Evolutionary conservation across 805 yeast species (phyloP).

Genomic region (Starmerella vitae): DNA sequence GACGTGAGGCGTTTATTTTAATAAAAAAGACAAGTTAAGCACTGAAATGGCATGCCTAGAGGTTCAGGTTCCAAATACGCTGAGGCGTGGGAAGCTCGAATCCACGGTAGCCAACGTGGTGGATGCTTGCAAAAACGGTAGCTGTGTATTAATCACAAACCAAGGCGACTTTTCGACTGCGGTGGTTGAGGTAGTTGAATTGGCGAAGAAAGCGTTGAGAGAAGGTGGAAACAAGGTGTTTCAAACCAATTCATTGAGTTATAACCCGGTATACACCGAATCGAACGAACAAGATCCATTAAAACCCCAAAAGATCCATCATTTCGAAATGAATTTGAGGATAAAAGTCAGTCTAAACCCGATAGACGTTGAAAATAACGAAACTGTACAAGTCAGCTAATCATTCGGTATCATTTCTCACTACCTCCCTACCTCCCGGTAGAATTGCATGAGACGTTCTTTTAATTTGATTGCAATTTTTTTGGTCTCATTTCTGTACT

Average conservation of each 20-base stretch:
- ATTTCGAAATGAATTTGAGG: constrained; percentile 1
- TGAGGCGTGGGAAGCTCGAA: constrained; percentile 2
- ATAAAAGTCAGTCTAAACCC: constrained; percentile 6
- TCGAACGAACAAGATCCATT: constrained; percentile 4
- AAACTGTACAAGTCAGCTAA: constrained; percentile 5
- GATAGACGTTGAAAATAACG: background rate
- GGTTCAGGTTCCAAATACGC: constrained; percentile 5
- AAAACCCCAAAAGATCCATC: constrained; percentile 10
- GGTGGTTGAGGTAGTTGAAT: constrained; percentile 6
- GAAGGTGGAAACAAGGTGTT: background rate
- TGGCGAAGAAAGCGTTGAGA: constrained; percentile 4
- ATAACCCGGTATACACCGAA: constrained; percentile 2
- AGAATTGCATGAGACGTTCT: too few species aligned
- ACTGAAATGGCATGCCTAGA: background rate
- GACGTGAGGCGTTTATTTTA: too few species aligned
- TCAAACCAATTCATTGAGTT: constrained; percentile 6
- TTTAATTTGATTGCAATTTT: too few species aligned
- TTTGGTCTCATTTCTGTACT: too few species aligned
- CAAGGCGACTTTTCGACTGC: constrained; percentile 5
- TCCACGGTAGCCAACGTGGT: constrained; percentile 1
- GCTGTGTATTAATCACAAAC: constrained; percentile 3
- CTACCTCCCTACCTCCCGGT: too few species aligned
- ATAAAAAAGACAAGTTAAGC: background rate
- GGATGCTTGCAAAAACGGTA: background rate
- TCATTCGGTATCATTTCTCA: too few species aligned